Percentiles rank a stretch among this genome's conserved stretches.
These are phyloP conservation scores for Benincasa hispida DNA, from an alignment of 306 rosid genomes.

Conservation along the genomic window DNA sequence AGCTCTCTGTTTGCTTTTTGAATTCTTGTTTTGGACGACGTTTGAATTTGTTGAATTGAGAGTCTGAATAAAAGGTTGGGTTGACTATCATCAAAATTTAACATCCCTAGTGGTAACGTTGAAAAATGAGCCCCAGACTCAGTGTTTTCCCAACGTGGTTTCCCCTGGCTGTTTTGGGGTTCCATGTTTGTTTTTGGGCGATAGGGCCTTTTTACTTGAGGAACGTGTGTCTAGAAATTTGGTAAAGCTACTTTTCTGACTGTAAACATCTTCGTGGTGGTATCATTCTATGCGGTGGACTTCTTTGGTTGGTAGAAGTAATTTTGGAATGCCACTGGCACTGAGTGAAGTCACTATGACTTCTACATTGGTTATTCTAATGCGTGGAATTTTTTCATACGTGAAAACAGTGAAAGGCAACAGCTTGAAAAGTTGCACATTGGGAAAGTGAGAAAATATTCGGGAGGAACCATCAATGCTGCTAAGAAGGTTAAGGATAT, in stretches of 20 bases:
- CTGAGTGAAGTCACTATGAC: not conserved
- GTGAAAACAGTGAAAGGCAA: slow-evolving; percentile 23
- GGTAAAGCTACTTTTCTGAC: not conserved
- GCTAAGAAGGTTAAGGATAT: slow-evolving; percentile 36
- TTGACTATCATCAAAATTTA: too few species aligned
- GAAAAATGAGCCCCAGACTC: too few species aligned
- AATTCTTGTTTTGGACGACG: not conserved
- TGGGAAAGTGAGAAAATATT: slow-evolving; percentile 33
- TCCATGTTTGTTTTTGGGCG: too few species aligned
- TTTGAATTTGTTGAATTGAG: not conserved
- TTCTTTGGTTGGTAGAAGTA: not conserved
- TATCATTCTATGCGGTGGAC: not conserved
- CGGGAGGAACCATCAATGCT: slow-evolving; percentile 34
- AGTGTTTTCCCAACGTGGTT: too few species aligned
- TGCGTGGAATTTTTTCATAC: not conserved
- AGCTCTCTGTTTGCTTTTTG: not conserved
- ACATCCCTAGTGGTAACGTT: too few species aligned
- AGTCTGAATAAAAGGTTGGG: too few species aligned
- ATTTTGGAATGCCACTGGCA: not conserved
- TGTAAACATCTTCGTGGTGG: not conserved
- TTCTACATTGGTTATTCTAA: not conserved
- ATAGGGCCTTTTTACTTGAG: too few species aligned
- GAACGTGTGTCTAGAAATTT: too few species aligned
- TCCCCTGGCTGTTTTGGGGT: too few species aligned
- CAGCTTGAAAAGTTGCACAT: slow-evolving; percentile 20